Evolutionary conservation across 352 stramenopile species (phyloP).

Genomic region (Pythium periplocum): DNA sequence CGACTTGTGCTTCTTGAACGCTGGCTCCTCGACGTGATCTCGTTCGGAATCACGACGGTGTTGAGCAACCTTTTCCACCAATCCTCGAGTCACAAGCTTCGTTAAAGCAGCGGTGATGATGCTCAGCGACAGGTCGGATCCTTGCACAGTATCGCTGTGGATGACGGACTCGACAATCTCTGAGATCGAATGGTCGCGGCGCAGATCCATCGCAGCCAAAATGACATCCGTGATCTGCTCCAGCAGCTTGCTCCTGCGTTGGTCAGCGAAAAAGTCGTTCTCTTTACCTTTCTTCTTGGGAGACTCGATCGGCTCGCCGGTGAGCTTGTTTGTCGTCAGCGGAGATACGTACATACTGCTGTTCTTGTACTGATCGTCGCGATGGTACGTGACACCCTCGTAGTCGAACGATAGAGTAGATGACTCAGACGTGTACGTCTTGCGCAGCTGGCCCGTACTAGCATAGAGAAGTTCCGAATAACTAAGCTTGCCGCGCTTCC

Average conservation of each 20-base stretch:
- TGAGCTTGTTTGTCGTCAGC: constrained; percentile 22
- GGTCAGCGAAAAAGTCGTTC: not conserved
- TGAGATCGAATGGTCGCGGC: constrained; percentile 40
- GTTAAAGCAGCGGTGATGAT: constrained; percentile 53
- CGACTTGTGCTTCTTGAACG: constrained; percentile 7
- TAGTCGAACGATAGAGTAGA: constrained; percentile 77
- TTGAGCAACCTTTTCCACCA: constrained; percentile 31
- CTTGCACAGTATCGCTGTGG: not conserved
- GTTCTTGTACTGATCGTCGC: constrained; percentile 75
- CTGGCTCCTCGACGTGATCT: constrained; percentile 4
- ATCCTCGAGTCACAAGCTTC: constrained; percentile 40
- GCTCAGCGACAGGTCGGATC: constrained; percentile 27
- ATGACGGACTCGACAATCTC: constrained; percentile 57
- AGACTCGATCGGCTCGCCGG: constrained; percentile 12
- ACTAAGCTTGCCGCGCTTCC: constrained; percentile 67
- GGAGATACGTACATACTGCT: constrained; percentile 80
- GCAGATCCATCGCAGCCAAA: constrained; percentile 54
- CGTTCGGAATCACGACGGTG: constrained; percentile 13
- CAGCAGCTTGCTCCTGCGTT: constrained; percentile 18
- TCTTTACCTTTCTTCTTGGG: not conserved
- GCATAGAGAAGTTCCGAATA: constrained; percentile 80
- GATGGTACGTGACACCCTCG: constrained; percentile 56
- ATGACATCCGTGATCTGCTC: constrained; percentile 46
- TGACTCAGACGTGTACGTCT: constrained; percentile 76
- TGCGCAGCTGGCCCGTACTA: constrained; percentile 72